Evolutionary conservation across 768 basidiomycete species (phyloP), one percentile per base, ranked within the genome.

Genomic region (Sistotremastrum suecicum): DNA sequence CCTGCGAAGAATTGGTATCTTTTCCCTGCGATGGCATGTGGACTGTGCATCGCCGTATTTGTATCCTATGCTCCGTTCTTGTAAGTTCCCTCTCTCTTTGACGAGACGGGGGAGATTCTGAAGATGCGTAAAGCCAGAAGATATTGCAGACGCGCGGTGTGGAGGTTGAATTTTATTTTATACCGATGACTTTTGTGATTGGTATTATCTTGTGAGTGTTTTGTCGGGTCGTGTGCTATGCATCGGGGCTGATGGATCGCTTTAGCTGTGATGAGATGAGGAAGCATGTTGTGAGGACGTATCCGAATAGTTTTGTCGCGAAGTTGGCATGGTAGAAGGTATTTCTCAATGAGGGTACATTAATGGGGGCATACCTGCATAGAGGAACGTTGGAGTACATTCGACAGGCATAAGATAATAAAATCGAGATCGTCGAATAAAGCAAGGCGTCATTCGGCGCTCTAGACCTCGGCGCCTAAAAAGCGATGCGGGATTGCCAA

Each of bases 201-300:
- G 54, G 64, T 2, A 65, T 66, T 5, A 70, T 72, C 30, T 70
- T 67, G 1, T 53, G 59, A 2, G 68, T 65, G 63, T 73, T 70
- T 54, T 73, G 71, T 71, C 61, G 67, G 9, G 57, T 69, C 31
- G 70, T 71, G 2, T 66, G 56, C 2, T 69, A 72, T 35, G 71
- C 66, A 2, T 39, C 65, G 8, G 68, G 53, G 1, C 56, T 73
- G 4, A 50, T 73, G 44, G 20, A 20, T 20, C 2, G 20, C 20
- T 20, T 20, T 20, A 54, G 53, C 4, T 51, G 70, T 39, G 71
- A 73, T 43, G 71, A 73, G 50, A 46, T 62, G 1, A 60, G 71
- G 29, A 72, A 72, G 53, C 48, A 69, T 42, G 49, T 71, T 8
- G 70, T 70, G 33, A 58, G 70, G 49, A 59, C 62, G 3, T 64